Percentiles rank a stretch among this genome's conserved stretches.
phyloP scores from a whole-genome alignment of 441 rosid species.

The Erodium moschatum region DNA sequence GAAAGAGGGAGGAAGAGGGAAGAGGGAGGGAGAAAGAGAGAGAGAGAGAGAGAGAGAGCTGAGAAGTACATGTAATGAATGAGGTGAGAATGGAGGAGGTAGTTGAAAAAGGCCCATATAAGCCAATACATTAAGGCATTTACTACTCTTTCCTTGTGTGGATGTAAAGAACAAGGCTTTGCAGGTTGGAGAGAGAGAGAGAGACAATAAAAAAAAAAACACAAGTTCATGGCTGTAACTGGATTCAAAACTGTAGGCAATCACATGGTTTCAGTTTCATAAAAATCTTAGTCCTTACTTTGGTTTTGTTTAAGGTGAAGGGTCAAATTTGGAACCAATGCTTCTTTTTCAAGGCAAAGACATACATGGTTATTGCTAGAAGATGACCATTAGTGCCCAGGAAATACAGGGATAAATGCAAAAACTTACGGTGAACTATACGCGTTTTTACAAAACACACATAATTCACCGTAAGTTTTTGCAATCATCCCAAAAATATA shows the following conservation, averaged over 20 bases:
- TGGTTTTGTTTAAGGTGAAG: neutral
- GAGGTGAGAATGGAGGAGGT: slow-evolving; percentile 16
- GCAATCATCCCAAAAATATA: too few species aligned
- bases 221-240: neutral
- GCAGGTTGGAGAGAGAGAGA: too few species aligned
- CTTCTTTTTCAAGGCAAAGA: neutral
- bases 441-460: too few species aligned
- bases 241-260: neutral
- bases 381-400: neutral
- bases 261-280: neutral
- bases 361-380: neutral
- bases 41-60: neutral
- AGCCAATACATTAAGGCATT: too few species aligned
- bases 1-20: too few species aligned
- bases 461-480: too few species aligned
- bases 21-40: neutral
- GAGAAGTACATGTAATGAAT: slow-evolving; percentile 10
- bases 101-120: slow-evolving; percentile 23
- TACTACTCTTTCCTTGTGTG: too few species aligned
- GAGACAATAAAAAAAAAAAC: too few species aligned
- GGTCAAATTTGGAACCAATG: too few species aligned
- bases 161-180: too few species aligned
- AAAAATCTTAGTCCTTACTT: neutral
- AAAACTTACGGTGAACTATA: too few species aligned
- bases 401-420: too few species aligned